Evolutionary conservation across 805 yeast species (phyloP).

Genomic region (Saccharomycopsis sp.): DNA sequence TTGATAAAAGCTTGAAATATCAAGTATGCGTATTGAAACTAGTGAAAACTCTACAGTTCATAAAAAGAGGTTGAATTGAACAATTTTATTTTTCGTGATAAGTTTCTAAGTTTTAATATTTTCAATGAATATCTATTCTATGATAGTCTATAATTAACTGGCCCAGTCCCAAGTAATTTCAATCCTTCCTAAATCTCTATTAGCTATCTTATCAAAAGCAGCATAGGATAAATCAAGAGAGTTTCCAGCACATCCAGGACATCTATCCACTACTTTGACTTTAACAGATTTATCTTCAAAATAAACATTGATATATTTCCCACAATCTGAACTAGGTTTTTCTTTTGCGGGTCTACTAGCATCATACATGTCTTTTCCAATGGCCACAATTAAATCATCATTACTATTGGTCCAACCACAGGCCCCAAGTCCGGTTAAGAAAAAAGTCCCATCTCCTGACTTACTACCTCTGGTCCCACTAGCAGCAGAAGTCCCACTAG

Average conservation of each 20-base stretch:
- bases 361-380: not conserved
- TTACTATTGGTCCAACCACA: conserved; percentile 8
- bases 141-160: no score
- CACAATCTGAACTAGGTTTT: conserved; percentile 37
- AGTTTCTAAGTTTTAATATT: no score
- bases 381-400: not conserved
- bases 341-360: not conserved
- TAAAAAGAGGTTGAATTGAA: no score
- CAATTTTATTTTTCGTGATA: no score
- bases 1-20: no score
- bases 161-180: conserved; percentile 38
- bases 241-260: conserved; percentile 40
- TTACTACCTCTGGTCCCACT: not conserved
- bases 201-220: conserved; percentile 43
- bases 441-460: conserved; percentile 26
- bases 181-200: conserved; percentile 49
- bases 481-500: not conserved
- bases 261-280: conserved; percentile 48
- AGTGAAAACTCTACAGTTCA: no score
- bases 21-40: no score
- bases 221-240: conserved; percentile 52
- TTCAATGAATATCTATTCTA: no score
- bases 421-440: conserved; percentile 24
- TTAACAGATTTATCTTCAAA: conserved; percentile 42
- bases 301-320: conserved; percentile 37